Conservation (phyloP, 495 filamentous ascomycete genomes). For the Neurospora sp. region DNA sequence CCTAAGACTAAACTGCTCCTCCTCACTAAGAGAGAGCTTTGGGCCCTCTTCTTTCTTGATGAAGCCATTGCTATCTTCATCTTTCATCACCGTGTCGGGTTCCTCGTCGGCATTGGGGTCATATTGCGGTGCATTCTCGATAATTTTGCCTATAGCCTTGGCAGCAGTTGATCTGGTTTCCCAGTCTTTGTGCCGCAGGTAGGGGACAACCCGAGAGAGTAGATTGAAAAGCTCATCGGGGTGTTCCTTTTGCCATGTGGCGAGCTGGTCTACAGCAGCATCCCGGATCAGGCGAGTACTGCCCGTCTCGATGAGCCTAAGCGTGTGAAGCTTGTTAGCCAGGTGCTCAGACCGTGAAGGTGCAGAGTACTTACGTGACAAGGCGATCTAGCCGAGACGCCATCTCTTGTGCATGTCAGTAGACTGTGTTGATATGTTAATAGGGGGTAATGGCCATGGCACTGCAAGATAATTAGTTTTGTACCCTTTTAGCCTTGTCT, state of each 20-base stretch:
- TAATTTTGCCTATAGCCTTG: conserved; percentile 85
- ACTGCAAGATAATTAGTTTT: conserved; percentile 13
- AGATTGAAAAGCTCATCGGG: conserved; percentile 96
- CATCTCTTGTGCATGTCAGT: conserved; percentile 37
- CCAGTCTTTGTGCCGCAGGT: conserved; percentile 87
- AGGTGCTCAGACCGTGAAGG: not conserved
- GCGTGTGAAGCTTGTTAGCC: conserved; percentile 17
- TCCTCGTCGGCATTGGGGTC: conserved; percentile 67
- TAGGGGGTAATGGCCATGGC: conserved; percentile 15
- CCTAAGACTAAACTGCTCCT: conserved; percentile 52
- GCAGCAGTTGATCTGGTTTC: conserved; percentile 86
- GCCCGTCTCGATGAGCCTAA: conserved; percentile 86
- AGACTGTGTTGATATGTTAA: not conserved
- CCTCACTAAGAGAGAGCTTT: not conserved
- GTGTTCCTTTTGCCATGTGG: conserved; percentile 93
- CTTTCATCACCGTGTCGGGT: conserved; percentile 35
- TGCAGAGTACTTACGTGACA: conserved; percentile 66
- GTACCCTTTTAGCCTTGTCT: not conserved
- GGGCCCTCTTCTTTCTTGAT: conserved; percentile 42
- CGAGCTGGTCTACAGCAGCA: conserved; percentile 91
- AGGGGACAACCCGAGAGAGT: conserved; percentile 88
- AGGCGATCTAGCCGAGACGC: conserved; percentile 69
- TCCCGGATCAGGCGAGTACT: conserved; percentile 91
- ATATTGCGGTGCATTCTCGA: conserved; percentile 76
- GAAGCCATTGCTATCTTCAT: conserved; percentile 27